These are phyloP conservation scores for Umbelopsis sp. DNA, from an alignment of 192 early-diverging fungal genomes.

Conservation along the genomic window DNA sequence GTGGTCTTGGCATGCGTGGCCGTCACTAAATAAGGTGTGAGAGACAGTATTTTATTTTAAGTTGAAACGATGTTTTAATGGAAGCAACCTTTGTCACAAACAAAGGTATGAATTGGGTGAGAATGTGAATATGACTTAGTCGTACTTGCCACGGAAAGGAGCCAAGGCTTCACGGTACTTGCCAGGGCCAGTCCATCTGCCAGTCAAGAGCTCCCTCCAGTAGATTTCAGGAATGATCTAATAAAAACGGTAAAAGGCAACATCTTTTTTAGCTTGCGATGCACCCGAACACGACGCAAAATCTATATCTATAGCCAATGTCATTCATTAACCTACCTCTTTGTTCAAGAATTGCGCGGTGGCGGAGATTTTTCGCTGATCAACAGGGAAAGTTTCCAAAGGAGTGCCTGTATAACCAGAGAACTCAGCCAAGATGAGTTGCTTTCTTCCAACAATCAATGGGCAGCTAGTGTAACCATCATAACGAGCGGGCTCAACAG, in stretches of 20 bases:
- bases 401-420: conserved; percentile 72
- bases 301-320: not conserved
- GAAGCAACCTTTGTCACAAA: too few species aligned
- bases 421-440: conserved; percentile 87
- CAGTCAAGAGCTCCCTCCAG: conserved; percentile 82
- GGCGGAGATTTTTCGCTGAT: conserved; percentile 75
- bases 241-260: not conserved
- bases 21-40: too few species aligned
- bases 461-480: conserved; percentile 87
- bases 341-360: conserved; percentile 75
- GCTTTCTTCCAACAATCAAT: conserved; percentile 77
- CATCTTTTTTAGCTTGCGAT: too few species aligned
- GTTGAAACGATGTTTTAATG: too few species aligned
- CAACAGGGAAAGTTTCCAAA: conserved; percentile 81
- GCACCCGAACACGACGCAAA: too few species aligned
- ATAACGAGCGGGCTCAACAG: conserved; percentile 58
- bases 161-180: conserved; percentile 57
- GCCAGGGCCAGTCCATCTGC: conserved; percentile 74
- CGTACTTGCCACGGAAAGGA: conserved; percentile 31
- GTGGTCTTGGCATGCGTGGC: too few species aligned
- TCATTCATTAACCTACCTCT: conserved; percentile 45
- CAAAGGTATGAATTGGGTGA: too few species aligned
- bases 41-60: too few species aligned
- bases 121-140: not conserved
- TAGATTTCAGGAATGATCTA: conserved; percentile 75